A percentile compares a stretch with the other conserved stretches of the same genome.
Evolutionary conservation across 768 basidiomycete species (phyloP).

Genomic region (Leccinum sublutescens): DNA sequence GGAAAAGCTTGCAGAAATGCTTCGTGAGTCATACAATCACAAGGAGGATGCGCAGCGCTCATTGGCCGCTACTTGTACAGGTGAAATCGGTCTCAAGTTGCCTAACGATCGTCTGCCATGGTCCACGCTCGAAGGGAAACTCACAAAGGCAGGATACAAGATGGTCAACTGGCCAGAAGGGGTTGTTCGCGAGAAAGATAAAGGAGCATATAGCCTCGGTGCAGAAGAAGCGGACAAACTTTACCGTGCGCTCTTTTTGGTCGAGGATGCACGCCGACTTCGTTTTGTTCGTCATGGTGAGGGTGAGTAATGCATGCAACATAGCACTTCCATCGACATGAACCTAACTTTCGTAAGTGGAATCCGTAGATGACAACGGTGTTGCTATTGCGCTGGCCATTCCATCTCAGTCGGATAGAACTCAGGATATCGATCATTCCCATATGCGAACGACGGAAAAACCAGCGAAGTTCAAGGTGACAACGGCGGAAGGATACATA

Average conservation of each 20-base stretch:
- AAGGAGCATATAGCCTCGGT: neutral
- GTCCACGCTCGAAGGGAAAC: neutral
- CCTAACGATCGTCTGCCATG: neutral
- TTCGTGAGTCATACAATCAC: constrained; percentile 3
- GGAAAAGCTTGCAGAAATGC: constrained; percentile 3
- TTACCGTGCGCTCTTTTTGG: neutral
- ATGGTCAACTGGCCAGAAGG: neutral
- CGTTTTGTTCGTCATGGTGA: neutral
- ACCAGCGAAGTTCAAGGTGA: neutral
- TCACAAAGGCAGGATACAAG: neutral
- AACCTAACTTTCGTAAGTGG: too few species aligned
- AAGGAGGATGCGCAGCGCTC: neutral
- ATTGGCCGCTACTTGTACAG: neutral
- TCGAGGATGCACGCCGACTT: neutral
- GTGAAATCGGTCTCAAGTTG: neutral
- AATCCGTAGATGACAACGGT: too few species aligned
- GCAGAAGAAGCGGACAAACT: neutral
- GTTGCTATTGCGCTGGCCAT: too few species aligned
- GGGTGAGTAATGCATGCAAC: neutral
- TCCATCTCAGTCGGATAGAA: too few species aligned
- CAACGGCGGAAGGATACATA: neutral
- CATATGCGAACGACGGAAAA: too few species aligned
- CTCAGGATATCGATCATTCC: too few species aligned
- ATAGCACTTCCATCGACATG: too few species aligned
- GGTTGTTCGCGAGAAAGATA: neutral